Evolutionary conservation across 1,284 basidiomycete species (phyloP), one percentile per base, ranked within the genome.

Genomic region (Farysia itapuensis): DNA sequence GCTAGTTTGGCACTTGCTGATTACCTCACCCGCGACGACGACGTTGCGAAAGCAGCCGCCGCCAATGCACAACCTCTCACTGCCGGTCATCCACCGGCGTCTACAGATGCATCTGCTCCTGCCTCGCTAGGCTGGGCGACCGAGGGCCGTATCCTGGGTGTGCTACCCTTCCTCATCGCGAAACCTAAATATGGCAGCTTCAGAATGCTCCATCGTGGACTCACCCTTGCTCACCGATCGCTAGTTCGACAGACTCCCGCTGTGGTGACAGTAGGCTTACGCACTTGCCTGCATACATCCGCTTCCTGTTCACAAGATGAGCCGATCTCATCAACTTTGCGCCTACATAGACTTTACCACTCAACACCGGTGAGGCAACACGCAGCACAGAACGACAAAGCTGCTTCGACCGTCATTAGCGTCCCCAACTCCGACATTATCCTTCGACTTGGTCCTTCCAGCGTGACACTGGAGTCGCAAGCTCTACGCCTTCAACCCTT

Each of bases 381-480:
- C n/a, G 31, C 31, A 9, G 8, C 13, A 9, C 31, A 33, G 18
- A n/a, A 28, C n/a, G 25, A 28, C 9, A 28, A 28, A n/a, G 25
- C n/a, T 9, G 26, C 26, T n/a, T 28, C 26, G n/a, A n/a, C 26
- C 9, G n/a, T n/a, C 9, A n/a, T 11, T 28, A 28, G 26, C 26
- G 46, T 57, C 8, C 43, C 48, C 0, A 30, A 50, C 13, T 51
- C 52, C 37, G 59, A 57, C 37, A 29, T 60, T 20, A 4, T 43
- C 39, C 39, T 64, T 39, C n/a, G 40, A 23, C 30, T 68, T 18
- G 22, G 46, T 21, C 20, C 46, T 16, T 18, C 41, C 37, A 47
- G 52, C 37, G 33, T 54, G 43, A 30, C 50, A 9, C 78, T 50
- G 79, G 81, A 76, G 54, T 44, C 70, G 45, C 32, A 69, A 58